Base-by-base conservation (phyloP, 2,329 filamentous ascomycete genomes). In the Tolypocladium cylindrosporum region DNA sequence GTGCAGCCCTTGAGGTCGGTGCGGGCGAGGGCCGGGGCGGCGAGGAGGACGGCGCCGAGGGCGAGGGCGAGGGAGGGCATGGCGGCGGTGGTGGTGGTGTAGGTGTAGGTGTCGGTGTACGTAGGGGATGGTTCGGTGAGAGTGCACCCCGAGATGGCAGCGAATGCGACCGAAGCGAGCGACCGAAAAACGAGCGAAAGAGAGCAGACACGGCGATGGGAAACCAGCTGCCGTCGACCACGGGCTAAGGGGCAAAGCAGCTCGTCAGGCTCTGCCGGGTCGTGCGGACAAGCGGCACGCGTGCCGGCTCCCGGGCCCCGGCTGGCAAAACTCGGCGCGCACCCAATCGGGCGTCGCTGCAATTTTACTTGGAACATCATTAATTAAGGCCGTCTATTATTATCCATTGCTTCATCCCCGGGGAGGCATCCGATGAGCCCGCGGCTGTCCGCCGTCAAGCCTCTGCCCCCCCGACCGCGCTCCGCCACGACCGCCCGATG, bases 1-100 rank as follows among this genome's bases (percentile, higher is more conserved):
- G 74, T 74, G 71, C 79, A 82, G 65, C 77, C 79, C 1, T 41
- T 57, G 45, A 79, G 63, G 63, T 80, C 75, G 40, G 79, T 81
- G 61, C 66, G 75, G 52, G 76, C 78, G 21, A 72, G 61, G 55
- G 65, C 73, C 45, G 67, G 64, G 6, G 68, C 61, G 7, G 69
- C 68, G 59, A 73, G 62, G 31, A 72, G 57, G 55, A 70, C 7
- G 42, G 66, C 60, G 40, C 60, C 57, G 54, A 63, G 52, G 57
- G 67, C 55, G 57, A 67, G 40, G 45, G 67, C 60, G 59, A 65
- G 67, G 59, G 64, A 31, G 31, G 59, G 54, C 70, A 72, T 70
- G 53, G 56, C 62, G 54, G 36, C 24, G 55, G 36, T 40, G 55
- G 52, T 42, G 24, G 13, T 39, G 43, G 24, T 16, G 45, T 0